These are phyloP conservation scores for Gleditsia sinensis DNA, from an alignment of 306 rosid genomes.

Conservation along the genomic window DNA sequence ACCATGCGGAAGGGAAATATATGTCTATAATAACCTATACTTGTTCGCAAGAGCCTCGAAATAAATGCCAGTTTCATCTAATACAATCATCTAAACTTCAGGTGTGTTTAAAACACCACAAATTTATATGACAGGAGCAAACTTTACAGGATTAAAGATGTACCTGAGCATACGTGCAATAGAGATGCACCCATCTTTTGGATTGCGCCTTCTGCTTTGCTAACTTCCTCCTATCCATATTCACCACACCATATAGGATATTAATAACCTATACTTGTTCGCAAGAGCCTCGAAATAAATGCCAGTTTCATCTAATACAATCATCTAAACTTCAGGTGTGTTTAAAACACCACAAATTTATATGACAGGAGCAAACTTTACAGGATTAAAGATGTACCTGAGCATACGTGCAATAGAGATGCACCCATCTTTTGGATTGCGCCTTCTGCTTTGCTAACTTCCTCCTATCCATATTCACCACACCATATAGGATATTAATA, in stretches of 20 bases:
- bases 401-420: slow-evolving; percentile 60
- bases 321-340: neutral
- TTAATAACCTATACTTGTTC: neutral
- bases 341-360: neutral
- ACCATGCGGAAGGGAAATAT: neutral
- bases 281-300: neutral
- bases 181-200: slow-evolving; percentile 80
- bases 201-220: slow-evolving; percentile 77
- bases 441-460: slow-evolving; percentile 75
- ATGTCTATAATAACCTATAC: slow-evolving; percentile 4
- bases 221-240: slow-evolving; percentile 65
- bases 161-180: slow-evolving; percentile 72
- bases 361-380: slow-evolving; percentile 1
- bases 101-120: neutral
- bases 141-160: slow-evolving; percentile 21
- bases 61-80: slow-evolving; percentile 10
- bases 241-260: neutral
- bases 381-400: slow-evolving; percentile 52
- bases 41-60: neutral
- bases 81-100: slow-evolving; percentile 4
- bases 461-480: slow-evolving; percentile 56
- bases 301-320: slow-evolving; percentile 18
- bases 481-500: slow-evolving; percentile 15
- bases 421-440: slow-evolving; percentile 86
- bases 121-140: neutral